These are phyloP conservation scores for Chrysopogon serrulatus DNA, from an alignment of 176 grass and related monocot species.

Conservation along the genomic window DNA sequence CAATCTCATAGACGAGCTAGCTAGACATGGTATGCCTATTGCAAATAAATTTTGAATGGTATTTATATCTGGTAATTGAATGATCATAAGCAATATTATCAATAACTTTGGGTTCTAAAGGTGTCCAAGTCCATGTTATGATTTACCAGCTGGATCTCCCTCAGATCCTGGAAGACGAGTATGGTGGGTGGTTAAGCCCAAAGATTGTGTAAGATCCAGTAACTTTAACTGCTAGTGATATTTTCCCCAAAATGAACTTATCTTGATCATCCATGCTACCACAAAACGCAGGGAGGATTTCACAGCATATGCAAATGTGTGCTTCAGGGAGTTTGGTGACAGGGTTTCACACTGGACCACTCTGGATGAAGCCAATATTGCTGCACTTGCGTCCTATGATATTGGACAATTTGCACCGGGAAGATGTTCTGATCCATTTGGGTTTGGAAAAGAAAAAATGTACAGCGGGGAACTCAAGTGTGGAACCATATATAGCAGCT, in stretches of 20 bases:
- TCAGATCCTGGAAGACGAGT: constrained; percentile 66
- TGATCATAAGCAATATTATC: background rate
- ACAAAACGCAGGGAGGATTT: constrained; percentile 37
- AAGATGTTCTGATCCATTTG: constrained; percentile 53
- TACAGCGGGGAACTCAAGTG: constrained; percentile 48
- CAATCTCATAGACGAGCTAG: too few species aligned
- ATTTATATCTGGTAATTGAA: background rate
- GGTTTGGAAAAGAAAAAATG: constrained; percentile 42
- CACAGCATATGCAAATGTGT: constrained; percentile 42
- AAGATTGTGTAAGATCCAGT: constrained; percentile 42
- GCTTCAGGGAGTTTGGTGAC: constrained; percentile 41
- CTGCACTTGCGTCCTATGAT: constrained; percentile 29
- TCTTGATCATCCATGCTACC: background rate
- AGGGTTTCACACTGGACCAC: constrained; percentile 40
- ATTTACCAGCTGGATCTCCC: constrained; percentile 62
- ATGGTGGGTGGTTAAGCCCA: constrained; percentile 57
- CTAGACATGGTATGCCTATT: constrained; percentile 39
- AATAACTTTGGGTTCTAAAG: constrained; percentile 18
- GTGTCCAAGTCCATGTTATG: constrained; percentile 53
- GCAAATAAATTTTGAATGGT: background rate
- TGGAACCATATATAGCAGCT: constrained; percentile 54
- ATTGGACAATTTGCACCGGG: constrained; percentile 32
- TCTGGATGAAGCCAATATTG: constrained; percentile 30
- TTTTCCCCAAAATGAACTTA: background rate
- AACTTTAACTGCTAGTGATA: background rate